These are phyloP conservation scores for Crotalaria pallida DNA, from an alignment of 306 rosid genomes.

Conservation along the genomic window DNA sequence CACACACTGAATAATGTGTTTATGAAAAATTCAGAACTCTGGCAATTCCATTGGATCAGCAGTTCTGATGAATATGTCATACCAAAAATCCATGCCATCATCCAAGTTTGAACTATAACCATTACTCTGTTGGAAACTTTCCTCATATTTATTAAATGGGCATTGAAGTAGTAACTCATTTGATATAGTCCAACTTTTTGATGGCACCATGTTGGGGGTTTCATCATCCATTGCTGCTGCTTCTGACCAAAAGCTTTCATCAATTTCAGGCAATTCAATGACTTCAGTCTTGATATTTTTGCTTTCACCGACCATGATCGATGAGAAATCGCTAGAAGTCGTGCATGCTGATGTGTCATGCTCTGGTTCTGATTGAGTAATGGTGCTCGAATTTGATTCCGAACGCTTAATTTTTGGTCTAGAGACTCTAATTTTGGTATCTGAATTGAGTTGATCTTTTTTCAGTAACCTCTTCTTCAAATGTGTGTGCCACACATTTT, in stretches of 20 bases:
- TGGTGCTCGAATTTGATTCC: constrained; percentile 32
- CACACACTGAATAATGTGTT: constrained; percentile 1
- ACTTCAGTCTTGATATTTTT: constrained; percentile 32
- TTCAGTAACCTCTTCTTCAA: constrained; percentile 67
- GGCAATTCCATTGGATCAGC: constrained; percentile 48
- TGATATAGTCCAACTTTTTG: constrained; percentile 13
- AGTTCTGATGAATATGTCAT: constrained; percentile 50
- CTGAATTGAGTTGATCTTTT: constrained; percentile 1
- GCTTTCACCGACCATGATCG: constrained; percentile 19
- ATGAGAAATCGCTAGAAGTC: constrained; percentile 44
- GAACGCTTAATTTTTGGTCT: constrained; percentile 25
- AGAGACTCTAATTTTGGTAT: constrained; percentile 8
- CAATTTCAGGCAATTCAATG: constrained; percentile 45
- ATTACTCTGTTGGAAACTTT: constrained; percentile 18
- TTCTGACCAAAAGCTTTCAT: constrained; percentile 69
- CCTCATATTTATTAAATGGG: constrained; percentile 24
- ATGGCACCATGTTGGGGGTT: constrained; percentile 1
- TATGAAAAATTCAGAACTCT: constrained; percentile 37
- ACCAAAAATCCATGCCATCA: constrained; percentile 87
- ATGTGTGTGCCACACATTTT: constrained; percentile 96
- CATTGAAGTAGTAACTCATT: constrained; percentile 26
- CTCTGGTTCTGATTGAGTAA: constrained; percentile 40
- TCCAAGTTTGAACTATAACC: constrained; percentile 24
- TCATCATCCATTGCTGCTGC: constrained; percentile 37
- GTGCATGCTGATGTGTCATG: constrained; percentile 31